Base-by-base conservation (phyloP, 345 rosid species). In the Iberis pinnata region DNA sequence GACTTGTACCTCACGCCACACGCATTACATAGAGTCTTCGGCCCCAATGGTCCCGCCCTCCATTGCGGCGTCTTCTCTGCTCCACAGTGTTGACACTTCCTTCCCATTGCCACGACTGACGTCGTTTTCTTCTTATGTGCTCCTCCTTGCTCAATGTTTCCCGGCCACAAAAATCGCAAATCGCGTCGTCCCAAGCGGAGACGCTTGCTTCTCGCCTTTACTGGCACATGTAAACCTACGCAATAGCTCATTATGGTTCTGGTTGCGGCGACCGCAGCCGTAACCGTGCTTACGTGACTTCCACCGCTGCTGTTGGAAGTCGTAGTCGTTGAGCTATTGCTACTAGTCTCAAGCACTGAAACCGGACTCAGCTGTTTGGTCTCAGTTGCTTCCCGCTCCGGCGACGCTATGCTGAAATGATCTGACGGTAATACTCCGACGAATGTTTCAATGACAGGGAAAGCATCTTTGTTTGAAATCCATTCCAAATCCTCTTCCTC, bases 1-100 rank as follows among this genome's bases (percentile, higher is more conserved):
- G 93, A 87, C 77, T 87, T 87, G 44, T 38, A 87, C 71, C 96
- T 77, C 51, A 87, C 89, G 46, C 96, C 96, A 43, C 93, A 87
- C 3, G 96, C 96, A 33, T 87, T 87, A 56, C 96, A 87, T 17
- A 87, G 78, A 12, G 93, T 87, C 58, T 87, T 87, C 7, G 93
- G 83, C 2, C 96, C 96, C 19, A 51, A 17, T 0, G 88, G 96
- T 16, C 96, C 93, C 0, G 89, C 89, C 62, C 93, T 71, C 96
- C 96, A 87, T 42, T 87, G 96, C 20, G 96, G 96, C 14, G 96
- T 87, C 73, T 80, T 81, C 63, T 87, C 93, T 10, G 82, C 68
- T 13, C 89, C 87, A 12, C 96, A 87, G 56, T 84, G 96, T 65
- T 73, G 86, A 64, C 96, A 84, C 64, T 80, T 81, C 68, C 95